Percentiles rank a stretch among this genome's conserved stretches.
These are phyloP conservation scores for Diaporthe destruens DNA, from an alignment of 2,329 filamentous ascomycete species.

Conservation along the genomic window DNA sequence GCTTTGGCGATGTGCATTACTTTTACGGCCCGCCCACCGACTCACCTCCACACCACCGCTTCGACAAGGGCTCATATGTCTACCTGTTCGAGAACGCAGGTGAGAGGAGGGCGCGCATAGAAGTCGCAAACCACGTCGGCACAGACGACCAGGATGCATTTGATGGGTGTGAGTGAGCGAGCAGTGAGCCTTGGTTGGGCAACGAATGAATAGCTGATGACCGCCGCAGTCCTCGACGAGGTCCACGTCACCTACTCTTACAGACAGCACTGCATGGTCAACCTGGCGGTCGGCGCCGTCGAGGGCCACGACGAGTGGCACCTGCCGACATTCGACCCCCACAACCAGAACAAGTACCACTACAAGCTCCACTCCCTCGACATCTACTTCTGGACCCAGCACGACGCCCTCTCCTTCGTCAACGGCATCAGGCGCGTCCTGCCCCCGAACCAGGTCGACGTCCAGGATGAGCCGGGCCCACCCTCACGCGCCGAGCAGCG, in stretches of 20 bases:
- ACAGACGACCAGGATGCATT: conserved; percentile 85
- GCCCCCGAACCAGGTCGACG: conserved; percentile 69
- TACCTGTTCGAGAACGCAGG: conserved; percentile 82
- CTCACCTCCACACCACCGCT: conserved; percentile 81
- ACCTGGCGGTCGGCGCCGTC: conserved; percentile 70
- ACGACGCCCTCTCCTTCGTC: conserved; percentile 78
- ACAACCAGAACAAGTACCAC: conserved; percentile 82
- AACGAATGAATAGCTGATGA: conserved; percentile 44
- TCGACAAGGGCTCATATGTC: conserved; percentile 83
- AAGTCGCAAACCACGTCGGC: conserved; percentile 81
- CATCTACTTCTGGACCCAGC: conserved; percentile 83
- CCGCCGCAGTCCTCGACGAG: conserved; percentile 71
- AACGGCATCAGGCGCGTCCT: conserved; percentile 76
- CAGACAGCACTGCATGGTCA: conserved; percentile 79
- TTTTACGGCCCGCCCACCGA: conserved; percentile 77
- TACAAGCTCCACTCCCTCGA: conserved; percentile 82
- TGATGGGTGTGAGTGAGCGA: conserved; percentile 76
- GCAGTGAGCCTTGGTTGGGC: conserved; percentile 40
- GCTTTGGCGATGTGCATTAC: conserved; percentile 84
- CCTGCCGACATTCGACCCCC: conserved; percentile 77
- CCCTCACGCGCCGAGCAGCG: conserved; percentile 54
- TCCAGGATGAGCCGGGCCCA: conserved; percentile 73
- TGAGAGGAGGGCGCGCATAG: conserved; percentile 76
- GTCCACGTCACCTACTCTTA: conserved; percentile 78
- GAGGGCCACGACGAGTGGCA: conserved; percentile 76